Evolutionary conservation across 768 basidiomycete genomes (phyloP), one percentile per base, ranked within the genome.

Genomic region (Agaricus blazei): DNA sequence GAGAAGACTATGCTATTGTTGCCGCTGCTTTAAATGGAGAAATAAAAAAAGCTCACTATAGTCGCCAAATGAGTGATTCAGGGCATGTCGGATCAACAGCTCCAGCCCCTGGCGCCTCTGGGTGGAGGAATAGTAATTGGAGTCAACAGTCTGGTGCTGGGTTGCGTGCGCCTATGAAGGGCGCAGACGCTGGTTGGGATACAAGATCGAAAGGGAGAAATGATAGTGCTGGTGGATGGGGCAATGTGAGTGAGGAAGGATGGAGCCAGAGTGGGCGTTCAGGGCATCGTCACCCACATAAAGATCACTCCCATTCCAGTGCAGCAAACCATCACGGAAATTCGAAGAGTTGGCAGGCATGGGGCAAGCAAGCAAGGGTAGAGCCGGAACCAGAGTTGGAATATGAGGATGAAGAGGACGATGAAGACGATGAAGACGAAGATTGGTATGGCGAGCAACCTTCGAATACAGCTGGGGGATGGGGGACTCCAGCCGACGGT

Each of bases 261-360:
- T 53, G 53, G 53, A 53, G 52, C 24, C 57, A 58, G 36, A 42
- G n/a, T 24, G 54, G 54, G 23, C 42, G 38, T 9, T 54, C 46
- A 15, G 50, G 48, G 15, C 57, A 62, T 47, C 60, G 46, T 51
- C 54, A 51, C 7, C 58, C 59, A 15, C 63, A 59, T 28, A 56
- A 58, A 24, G 60, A 54, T 19, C 59, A 47, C 27, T 47, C 52
- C 31, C 48, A 56, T 37, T n/a, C 44, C 9, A 26, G 51, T 41
- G 11, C 49, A 42, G 44, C 24, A 23, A 56, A 57, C 14, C 60
- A 59, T 37, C 55, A 52, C 19, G 60, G 63, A 46, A 62, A 63
- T 12, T 56, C 60, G n/a, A 62, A 64, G 52, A 67, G 62, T 54
- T 72, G 70, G 70, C 62, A 69, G 52, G 57, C 60, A 28, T 70